Conservation (phyloP, 1,139 yeast genomes). For the Pichia sp. region DNA sequence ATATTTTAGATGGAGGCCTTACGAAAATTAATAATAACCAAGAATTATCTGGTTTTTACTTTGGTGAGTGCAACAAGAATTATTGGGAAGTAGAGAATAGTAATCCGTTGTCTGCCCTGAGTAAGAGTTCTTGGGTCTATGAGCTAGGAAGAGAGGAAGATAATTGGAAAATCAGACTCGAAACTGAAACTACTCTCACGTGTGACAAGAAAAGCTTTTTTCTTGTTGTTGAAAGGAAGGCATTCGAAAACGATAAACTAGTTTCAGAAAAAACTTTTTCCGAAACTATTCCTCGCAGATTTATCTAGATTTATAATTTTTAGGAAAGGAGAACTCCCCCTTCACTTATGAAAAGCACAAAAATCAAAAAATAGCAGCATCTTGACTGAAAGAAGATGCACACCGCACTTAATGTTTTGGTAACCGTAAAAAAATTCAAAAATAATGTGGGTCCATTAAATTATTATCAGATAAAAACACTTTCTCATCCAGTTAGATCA, state of each 20-base stretch:
- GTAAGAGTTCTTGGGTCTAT: constrained; percentile 36
- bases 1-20: constrained; percentile 33
- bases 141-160: constrained; percentile 35
- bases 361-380: no score
- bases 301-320: constrained; percentile 6
- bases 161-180: constrained; percentile 35
- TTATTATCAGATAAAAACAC: constrained; percentile 16
- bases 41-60: constrained; percentile 31
- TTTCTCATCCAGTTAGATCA: constrained; percentile 18
- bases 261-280: constrained; percentile 28
- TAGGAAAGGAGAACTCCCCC: not conserved
- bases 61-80: constrained; percentile 36
- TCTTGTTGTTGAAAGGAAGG: constrained; percentile 25
- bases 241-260: constrained; percentile 28
- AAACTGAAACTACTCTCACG: constrained; percentile 30
- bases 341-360: no score
- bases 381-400: no score
- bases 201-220: constrained; percentile 28
- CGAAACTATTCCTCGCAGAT: constrained; percentile 20
- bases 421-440: no score
- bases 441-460: no score
- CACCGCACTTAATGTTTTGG: no score
- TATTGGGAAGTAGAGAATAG: constrained; percentile 33
- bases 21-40: constrained; percentile 28
- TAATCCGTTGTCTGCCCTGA: constrained; percentile 36